A percentile compares a stretch with the other conserved stretches of the same genome.
These are phyloP conservation scores for Phanerodontia chrysosporium DNA, from an alignment of 768 basidiomycete genomes.

Conservation along the genomic window DNA sequence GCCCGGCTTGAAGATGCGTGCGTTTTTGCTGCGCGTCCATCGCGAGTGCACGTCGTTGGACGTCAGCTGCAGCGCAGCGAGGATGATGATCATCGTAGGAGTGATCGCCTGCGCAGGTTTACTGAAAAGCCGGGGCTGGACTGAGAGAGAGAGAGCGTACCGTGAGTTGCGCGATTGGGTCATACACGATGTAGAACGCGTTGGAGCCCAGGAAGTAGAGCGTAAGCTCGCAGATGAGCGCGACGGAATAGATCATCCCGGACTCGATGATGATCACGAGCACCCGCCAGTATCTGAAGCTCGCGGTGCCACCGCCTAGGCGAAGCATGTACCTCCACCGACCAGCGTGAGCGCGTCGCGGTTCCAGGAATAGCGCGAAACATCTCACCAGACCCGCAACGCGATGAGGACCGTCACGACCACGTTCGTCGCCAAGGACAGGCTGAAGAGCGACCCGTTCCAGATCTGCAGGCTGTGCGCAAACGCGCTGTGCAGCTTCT, in stretches of 20 bases:
- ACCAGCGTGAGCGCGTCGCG: background rate
- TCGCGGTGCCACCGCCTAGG: constrained; percentile 12
- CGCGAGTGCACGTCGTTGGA: constrained; percentile 26
- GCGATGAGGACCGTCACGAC: constrained; percentile 30
- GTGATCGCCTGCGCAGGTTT: constrained; percentile 21
- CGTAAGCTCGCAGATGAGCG: constrained; percentile 30
- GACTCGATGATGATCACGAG: constrained; percentile 30
- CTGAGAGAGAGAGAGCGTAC: constrained; percentile 11
- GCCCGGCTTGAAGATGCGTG: constrained; percentile 6
- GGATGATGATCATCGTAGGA: constrained; percentile 29
- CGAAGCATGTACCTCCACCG: constrained; percentile 21
- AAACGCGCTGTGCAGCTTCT: constrained; percentile 30
- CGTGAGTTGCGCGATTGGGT: constrained; percentile 33
- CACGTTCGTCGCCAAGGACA: constrained; percentile 32
- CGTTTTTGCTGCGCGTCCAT: constrained; percentile 15
- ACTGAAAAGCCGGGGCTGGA: background rate
- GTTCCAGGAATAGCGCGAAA: background rate
- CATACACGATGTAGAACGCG: constrained; percentile 35
- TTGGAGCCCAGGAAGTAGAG: constrained; percentile 31
- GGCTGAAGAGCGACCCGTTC: constrained; percentile 32
- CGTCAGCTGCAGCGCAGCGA: constrained; percentile 26
- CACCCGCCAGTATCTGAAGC: constrained; percentile 24
- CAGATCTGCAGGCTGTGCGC: constrained; percentile 25
- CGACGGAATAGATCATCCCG: constrained; percentile 28
- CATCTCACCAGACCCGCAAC: constrained; percentile 28